A percentile compares a stretch with the other conserved stretches of the same genome.
These are phyloP conservation scores for Cyberlindnera nakhonratchasimensis DNA, from an alignment of 805 yeast genomes.

Conservation along the genomic window DNA sequence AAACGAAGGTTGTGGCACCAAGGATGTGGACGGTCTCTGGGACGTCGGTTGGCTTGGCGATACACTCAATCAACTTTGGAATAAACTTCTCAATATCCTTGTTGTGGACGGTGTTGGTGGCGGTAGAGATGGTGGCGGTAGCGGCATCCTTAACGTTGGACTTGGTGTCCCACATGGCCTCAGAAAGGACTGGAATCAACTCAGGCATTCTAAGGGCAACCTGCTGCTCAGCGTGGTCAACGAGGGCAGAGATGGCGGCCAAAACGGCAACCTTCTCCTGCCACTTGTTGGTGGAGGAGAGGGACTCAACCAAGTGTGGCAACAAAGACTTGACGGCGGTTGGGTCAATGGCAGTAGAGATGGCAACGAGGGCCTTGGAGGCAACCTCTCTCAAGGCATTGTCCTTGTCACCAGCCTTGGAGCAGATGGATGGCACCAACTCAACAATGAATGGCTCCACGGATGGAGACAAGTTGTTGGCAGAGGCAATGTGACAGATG, in stretches of 20 bases:
- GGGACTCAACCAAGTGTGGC: slow-evolving; percentile 70
- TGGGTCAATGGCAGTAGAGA: slow-evolving; percentile 85
- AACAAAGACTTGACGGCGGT: slow-evolving; percentile 86
- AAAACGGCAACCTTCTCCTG: slow-evolving; percentile 93
- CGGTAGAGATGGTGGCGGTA: slow-evolving; percentile 89
- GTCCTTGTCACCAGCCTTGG: slow-evolving; percentile 89
- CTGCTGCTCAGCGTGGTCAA: slow-evolving; percentile 92
- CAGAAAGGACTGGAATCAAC: slow-evolving; percentile 96
- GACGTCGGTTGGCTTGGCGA: slow-evolving; percentile 94
- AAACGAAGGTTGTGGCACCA: slow-evolving; percentile 99
- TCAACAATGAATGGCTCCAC: slow-evolving; percentile 94
- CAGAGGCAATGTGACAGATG: slow-evolving; percentile 77
- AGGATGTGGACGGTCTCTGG: slow-evolving; percentile 98
- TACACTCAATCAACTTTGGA: slow-evolving; percentile 95
- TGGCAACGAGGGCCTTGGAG: slow-evolving; percentile 67
- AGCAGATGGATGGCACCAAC: slow-evolving; percentile 65
- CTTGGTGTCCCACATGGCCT: slow-evolving; percentile 99
- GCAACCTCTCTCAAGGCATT: slow-evolving; percentile 72
- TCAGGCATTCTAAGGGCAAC: slow-evolving; percentile 99
- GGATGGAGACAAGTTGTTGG: slow-evolving; percentile 76
- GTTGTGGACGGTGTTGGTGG: slow-evolving; percentile 97
- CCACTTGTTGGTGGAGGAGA: slow-evolving; percentile 86
- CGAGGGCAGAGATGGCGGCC: slow-evolving; percentile 80
- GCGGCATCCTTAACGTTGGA: slow-evolving; percentile 97
- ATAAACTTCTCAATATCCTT: slow-evolving; percentile 99